phyloP scores from a whole-genome alignment of 2,329 filamentous ascomycete genomes.

The Aspergillus sojae region DNA sequence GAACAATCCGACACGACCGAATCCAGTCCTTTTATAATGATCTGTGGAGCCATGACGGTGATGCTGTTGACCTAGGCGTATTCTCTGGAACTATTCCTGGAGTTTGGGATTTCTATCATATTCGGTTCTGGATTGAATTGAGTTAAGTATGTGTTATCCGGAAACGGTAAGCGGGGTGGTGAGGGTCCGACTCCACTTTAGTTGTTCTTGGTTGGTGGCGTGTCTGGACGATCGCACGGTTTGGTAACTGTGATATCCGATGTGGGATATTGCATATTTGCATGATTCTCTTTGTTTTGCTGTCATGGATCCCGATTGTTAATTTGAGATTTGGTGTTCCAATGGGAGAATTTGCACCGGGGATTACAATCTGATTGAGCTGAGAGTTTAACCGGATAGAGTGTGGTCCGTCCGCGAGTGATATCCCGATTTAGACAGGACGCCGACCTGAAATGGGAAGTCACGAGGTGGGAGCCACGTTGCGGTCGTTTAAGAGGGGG shows the following conservation, averaged over 20 bases:
- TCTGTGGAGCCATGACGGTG: not conserved
- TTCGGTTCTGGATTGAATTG: not conserved
- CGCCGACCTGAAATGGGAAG: no score
- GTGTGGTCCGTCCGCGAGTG: not conserved
- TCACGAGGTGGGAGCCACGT: not conserved
- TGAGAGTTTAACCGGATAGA: not conserved
- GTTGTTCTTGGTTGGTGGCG: not conserved
- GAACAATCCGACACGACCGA: not conserved
- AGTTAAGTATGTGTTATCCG: slow-evolving; percentile 26
- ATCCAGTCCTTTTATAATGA: not conserved
- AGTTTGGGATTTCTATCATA: not conserved
- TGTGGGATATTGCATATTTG: not conserved
- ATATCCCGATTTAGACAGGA: not conserved
- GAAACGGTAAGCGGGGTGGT: slow-evolving; percentile 3
- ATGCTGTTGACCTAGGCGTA: no score
- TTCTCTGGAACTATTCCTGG: no score
- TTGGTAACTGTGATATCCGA: not conserved
- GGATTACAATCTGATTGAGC: not conserved
- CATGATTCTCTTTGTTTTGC: no score
- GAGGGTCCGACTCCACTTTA: not conserved
- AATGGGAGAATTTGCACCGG: not conserved
- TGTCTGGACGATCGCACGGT: not conserved
- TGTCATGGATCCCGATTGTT: no score
- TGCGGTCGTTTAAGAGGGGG: not conserved
- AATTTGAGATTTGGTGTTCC: not conserved